These are phyloP conservation scores for Phaeosphaeriaceae sp. DNA, from an alignment of 2,329 filamentous ascomycete species.

Conservation along the genomic window DNA sequence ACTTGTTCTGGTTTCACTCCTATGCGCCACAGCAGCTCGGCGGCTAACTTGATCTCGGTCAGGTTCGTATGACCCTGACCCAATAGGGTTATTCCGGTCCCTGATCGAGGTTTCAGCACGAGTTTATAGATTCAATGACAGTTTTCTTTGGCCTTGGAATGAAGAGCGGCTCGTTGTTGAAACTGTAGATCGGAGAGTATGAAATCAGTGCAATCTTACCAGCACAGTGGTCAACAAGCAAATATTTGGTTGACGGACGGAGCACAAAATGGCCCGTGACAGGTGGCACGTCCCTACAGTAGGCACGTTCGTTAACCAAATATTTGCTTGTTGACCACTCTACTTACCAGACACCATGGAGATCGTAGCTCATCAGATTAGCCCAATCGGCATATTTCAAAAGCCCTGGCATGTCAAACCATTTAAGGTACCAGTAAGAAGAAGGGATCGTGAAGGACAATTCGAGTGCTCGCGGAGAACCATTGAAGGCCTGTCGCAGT, in stretches of 20 bases:
- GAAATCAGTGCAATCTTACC: no score
- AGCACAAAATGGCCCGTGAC: no score
- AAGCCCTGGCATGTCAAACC: slow-evolving; percentile 28
- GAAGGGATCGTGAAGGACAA: slow-evolving; percentile 23
- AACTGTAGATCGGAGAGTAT: no score
- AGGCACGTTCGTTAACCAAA: no score
- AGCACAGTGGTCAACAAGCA: no score
- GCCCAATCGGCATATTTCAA: slow-evolving; percentile 45
- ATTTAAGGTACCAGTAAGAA: slow-evolving; percentile 28
- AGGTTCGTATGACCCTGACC: slow-evolving; percentile 52
- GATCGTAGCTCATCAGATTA: slow-evolving; percentile 56
- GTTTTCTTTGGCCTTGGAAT: no score
- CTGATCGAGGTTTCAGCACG: no score
- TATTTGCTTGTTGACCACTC: no score
- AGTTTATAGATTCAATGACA: no score
- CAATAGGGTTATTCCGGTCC: slow-evolving; percentile 9
- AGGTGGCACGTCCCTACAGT: no score
- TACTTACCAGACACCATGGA: slow-evolving; percentile 52
- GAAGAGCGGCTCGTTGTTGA: no score
- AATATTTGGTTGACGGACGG: no score
- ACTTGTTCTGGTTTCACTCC: slow-evolving; percentile 51
- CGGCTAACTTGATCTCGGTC: slow-evolving; percentile 51
- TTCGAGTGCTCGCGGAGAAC: slow-evolving; percentile 12
- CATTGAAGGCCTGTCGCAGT: slow-evolving; percentile 13
- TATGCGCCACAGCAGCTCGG: slow-evolving; percentile 56